Conservation (phyloP, 129 eudicot species). For the Tagetes patula region DNA sequence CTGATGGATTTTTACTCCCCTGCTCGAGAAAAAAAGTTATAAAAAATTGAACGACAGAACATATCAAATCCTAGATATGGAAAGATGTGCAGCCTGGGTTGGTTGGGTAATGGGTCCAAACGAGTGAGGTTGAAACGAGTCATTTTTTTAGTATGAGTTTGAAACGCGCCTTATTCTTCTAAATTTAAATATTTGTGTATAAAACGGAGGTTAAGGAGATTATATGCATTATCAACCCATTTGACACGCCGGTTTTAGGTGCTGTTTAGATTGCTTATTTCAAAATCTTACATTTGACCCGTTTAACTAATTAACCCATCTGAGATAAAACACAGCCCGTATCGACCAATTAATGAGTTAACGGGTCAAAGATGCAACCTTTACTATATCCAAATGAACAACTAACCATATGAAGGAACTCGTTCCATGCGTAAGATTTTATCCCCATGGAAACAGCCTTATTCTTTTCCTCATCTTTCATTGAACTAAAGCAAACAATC, state of each 20-base stretch:
- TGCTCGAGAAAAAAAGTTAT: conserved; percentile 19
- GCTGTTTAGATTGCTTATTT: background rate
- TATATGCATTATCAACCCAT: background rate
- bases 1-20: conserved; percentile 67
- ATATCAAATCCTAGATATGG: background rate
- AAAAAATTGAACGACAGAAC: conserved; percentile 4
- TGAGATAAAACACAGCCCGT: background rate
- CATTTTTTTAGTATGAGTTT: background rate
- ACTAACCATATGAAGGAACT: conserved; percentile 70
- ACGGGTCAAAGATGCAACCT: background rate
- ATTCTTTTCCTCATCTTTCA: conserved; percentile 57
- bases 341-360: background rate
- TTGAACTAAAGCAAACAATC: conserved; percentile 78
- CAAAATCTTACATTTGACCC: background rate
- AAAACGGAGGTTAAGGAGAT: background rate
- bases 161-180: background rate
- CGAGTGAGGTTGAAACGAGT: background rate
- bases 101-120: conserved; percentile 2
- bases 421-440: conserved; percentile 66
- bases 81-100: background rate
- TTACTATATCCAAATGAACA: background rate
- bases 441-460: conserved; percentile 60
- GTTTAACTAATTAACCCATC: background rate
- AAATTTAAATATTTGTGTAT: background rate
- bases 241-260: background rate